These are phyloP conservation scores for Raffaelea arxii DNA, from an alignment of 2,329 filamentous ascomycete genomes.

Conservation along the genomic window DNA sequence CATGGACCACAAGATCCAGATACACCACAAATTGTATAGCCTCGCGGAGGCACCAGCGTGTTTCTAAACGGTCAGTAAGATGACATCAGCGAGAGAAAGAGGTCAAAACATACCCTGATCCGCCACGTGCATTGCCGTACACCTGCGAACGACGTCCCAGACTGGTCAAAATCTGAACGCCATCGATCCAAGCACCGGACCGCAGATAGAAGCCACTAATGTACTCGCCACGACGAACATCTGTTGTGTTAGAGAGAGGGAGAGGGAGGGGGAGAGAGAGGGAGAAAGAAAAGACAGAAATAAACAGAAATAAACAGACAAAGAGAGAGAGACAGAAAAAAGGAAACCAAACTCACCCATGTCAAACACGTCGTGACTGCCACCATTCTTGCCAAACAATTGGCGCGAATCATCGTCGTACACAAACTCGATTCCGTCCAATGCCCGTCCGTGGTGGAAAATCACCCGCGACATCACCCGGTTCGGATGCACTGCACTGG, in stretches of 20 bases:
- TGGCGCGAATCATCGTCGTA: constrained; percentile 83
- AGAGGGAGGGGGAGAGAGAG: not conserved
- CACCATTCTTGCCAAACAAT: constrained; percentile 74
- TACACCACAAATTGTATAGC: constrained; percentile 81
- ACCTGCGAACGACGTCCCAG: constrained; percentile 75
- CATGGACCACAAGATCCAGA: constrained; percentile 71
- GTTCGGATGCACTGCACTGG: constrained; percentile 55
- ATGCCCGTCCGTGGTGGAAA: constrained; percentile 64
- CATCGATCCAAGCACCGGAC: constrained; percentile 76
- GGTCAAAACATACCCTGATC: constrained; percentile 60
- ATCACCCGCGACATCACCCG: constrained; percentile 67
- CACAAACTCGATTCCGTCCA: constrained; percentile 85
- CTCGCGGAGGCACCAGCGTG: constrained; percentile 78
- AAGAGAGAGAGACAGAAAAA: not conserved
- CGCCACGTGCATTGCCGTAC: constrained; percentile 73
- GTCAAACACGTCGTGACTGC: constrained; percentile 65
- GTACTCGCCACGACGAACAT: constrained; percentile 76
- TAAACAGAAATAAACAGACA: not conserved
- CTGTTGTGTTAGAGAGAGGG: constrained; percentile 35
- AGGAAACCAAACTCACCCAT: constrained; percentile 47
- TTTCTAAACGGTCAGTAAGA: constrained; percentile 45
- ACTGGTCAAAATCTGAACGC: constrained; percentile 81
- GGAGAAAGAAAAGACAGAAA: not conserved
- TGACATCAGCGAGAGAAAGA: not conserved
- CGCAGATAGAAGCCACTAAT: constrained; percentile 79